Evolutionary conservation across 2,329 filamentous ascomycete genomes (phyloP).

Genomic region (Alternaria panax): DNA sequence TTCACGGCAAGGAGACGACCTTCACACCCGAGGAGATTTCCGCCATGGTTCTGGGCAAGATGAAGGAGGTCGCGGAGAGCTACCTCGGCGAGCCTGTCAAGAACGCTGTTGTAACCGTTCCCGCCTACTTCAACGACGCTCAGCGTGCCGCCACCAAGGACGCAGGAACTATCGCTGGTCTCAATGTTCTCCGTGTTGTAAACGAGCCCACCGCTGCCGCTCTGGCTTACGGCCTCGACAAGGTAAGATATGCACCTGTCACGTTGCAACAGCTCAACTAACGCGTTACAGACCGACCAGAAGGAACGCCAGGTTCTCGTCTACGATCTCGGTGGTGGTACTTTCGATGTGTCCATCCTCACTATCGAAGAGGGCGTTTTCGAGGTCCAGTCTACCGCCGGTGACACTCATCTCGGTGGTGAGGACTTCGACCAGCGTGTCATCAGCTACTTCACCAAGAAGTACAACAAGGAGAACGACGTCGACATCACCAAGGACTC

Average conservation of each 20-base stretch:
- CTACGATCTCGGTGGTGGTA: conserved; percentile 54
- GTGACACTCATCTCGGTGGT: conserved; percentile 97
- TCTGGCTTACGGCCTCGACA: conserved; percentile 83
- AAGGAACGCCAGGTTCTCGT: conserved; percentile 51
- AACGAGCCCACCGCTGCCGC: conserved; percentile 96
- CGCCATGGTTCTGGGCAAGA: conserved; percentile 72
- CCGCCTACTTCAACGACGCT: conserved; percentile 98
- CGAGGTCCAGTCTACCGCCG: conserved; percentile 91
- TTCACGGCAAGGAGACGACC: conserved; percentile 69
- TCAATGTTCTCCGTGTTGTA: conserved; percentile 94
- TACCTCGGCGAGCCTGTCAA: conserved; percentile 84
- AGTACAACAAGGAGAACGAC: conserved; percentile 97
- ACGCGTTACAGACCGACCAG: conserved; percentile 39
- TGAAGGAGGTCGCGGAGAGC: conserved; percentile 82
- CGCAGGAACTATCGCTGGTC: conserved; percentile 87
- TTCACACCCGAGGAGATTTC: conserved; percentile 84
- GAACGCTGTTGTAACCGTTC: conserved; percentile 91
- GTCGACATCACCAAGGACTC: conserved; percentile 93
- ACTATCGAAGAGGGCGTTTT: conserved; percentile 91
- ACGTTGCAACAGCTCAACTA: background rate
- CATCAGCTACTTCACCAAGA: conserved; percentile 95
- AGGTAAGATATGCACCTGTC: conserved; percentile 17
- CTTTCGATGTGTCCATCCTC: conserved; percentile 69
- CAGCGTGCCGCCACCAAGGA: conserved; percentile 98
- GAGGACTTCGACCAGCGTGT: conserved; percentile 99